Percentiles rank a stretch among this genome's conserved stretches.
These are phyloP conservation scores for Colletotrichum sp. DNA, from an alignment of 2,329 filamentous ascomycete genomes.

Conservation along the genomic window DNA sequence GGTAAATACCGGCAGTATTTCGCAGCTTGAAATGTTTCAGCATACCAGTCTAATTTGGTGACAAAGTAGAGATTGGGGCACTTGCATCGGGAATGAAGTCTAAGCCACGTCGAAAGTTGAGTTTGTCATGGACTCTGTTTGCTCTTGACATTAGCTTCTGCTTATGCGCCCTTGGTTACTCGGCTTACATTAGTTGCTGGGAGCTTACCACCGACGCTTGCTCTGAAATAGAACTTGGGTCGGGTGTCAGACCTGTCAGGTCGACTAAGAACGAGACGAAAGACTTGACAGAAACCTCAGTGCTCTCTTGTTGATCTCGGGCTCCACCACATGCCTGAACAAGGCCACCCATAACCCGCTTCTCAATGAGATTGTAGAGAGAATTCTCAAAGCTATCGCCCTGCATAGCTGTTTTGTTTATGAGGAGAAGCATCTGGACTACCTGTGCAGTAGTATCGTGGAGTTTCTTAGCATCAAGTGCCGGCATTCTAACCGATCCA, in stretches of 20 bases:
- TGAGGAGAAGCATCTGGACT: background rate
- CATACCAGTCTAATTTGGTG: background rate
- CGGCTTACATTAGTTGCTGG: background rate
- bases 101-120: background rate
- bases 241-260: background rate
- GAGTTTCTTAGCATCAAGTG: background rate
- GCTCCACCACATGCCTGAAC: background rate
- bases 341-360: background rate
- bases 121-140: background rate
- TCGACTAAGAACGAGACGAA: background rate
- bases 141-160: background rate
- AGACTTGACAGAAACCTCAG: background rate
- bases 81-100: background rate
- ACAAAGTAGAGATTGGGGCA: background rate
- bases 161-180: background rate
- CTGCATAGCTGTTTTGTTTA: background rate
- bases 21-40: background rate
- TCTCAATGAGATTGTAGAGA: background rate
- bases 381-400: background rate
- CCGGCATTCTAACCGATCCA: background rate
- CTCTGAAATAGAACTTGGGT: background rate
- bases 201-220: background rate
- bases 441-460: background rate
- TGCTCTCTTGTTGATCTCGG: background rate
- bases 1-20: background rate